phyloP scores from a whole-genome alignment of 164 flowering plant species.

The grape (Vitis vinifera) region DNA sequence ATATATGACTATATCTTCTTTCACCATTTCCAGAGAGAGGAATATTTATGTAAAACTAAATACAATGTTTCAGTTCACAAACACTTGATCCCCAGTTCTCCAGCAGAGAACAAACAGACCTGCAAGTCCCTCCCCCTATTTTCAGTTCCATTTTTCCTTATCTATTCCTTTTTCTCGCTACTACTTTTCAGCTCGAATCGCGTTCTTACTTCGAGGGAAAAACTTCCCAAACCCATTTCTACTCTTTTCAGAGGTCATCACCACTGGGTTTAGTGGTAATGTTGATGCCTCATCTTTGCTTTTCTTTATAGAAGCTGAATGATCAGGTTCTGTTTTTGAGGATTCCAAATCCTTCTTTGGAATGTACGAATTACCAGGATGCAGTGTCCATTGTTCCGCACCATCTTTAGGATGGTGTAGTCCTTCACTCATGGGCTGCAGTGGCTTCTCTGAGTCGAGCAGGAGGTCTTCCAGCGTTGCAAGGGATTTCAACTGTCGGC shows the following conservation, averaged over 20 bases:
- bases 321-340: not conserved
- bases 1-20: no score
- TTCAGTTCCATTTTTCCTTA: not conserved
- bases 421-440: slow-evolving; percentile 7
- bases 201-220: slow-evolving; percentile 7
- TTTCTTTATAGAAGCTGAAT: not conserved
- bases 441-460: slow-evolving; percentile 25
- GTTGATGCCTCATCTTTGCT: not conserved
- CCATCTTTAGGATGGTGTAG: not conserved
- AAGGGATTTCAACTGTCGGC: slow-evolving; percentile 36
- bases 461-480: slow-evolving; percentile 38
- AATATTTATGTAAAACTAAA: no score
- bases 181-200: not conserved
- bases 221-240: slow-evolving; percentile 17
- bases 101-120: not conserved
- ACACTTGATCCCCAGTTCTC: no score
- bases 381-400: slow-evolving; percentile 1
- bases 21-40: no score
- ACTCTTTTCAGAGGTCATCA: slow-evolving; percentile 1
- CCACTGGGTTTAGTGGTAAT: not conserved
- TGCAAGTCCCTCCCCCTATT: not conserved
- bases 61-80: no score
- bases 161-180: not conserved
- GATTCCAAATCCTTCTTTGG: not conserved
- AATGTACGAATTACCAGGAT: not conserved